Evolutionary conservation across 1,139 yeast species (phyloP), one percentile per base, ranked within the genome.

Genomic region (Sugiyamaella japonica): DNA sequence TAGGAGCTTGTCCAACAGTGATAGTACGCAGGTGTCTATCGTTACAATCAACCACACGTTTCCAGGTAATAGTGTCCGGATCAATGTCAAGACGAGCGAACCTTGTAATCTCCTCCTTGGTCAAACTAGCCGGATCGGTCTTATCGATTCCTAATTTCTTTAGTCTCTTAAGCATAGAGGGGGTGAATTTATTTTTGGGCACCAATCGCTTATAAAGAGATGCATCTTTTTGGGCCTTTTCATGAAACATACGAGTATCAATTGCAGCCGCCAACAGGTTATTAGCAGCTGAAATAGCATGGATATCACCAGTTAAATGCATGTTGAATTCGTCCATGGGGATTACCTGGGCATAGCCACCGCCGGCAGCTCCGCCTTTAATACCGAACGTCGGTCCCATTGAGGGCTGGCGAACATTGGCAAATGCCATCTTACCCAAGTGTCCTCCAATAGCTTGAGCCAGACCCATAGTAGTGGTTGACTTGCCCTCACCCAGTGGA

Each of bases 311-410:
- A 50, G 99, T 93, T 63, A 93, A 84, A 72, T 93, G 99, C 88
- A 93, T 84, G 78, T 93, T 93, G 79, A 93, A 93, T 74, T 93
- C 99, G 72, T 93, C 99, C 99, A 93, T 93, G 60, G 99, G 99
- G 68, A 93, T 90, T 50, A 93, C 98, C 76, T 93, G 98, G 8
- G 98, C 86, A 75, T 91, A 93, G 58, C 99, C 99, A 71, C 99
- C 99, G 70, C 99, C 99, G 16, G 99, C 98, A 61, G 99, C 99
- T 74, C 99, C 99, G 71, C 98, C 98, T 76, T 91, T 93, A 70
- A 93, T 90, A 74, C 99, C 99, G 68, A 93, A 93, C 17, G 99
- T 93, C 58, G 99, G 99, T 52, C 99, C 99, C 97, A 93, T 91
- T 15, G 96, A 87, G 43, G 99, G 99, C 73, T 93, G 99, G 75